Base-by-base conservation (phyloP, 1,139 yeast species). In the Pichia sp. region DNA sequence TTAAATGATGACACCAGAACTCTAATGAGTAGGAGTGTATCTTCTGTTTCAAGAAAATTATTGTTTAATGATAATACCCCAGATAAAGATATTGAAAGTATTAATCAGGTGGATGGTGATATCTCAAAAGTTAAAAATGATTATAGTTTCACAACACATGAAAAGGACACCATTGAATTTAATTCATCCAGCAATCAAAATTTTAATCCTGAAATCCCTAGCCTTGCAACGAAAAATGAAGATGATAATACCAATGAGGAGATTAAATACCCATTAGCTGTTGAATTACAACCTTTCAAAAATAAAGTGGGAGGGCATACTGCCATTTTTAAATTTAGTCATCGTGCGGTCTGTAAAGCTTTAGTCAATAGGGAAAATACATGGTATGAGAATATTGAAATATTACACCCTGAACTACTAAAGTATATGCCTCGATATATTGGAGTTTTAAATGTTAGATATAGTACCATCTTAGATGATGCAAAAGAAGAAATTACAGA, bases 261-360 rank as follows among this genome's bases (percentile, higher is more conserved):
- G 11, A 30, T 63, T 6, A 66, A 68, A 28, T 80, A 69, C 52
- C 85, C 88, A 2, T 64, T 80, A 35, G 80, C 95, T 1, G 95
- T 88, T 1, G 96, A 88, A 57, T 65, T 89, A 43, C 77, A 86
- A 40, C 96, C 95, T 2, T 89, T 84, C 64, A 78, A 81, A 50
- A 89, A 91, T 58, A 85, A 85, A 57, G 98, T 93, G 7, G 99
- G 99, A 9, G 99, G 99, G 0, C 99, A 93, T 60, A 91, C 96
- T 0, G 96, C 97, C 2, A 88, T 93, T 35, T 93, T 91, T 63
- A 74, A 91, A 49, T 91, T 91, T 58, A 83, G 95, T 7, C 83
- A 80, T 52, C 70, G 86, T 44, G 97, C 97, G 0, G 96, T 93
- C n/a, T 91, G 98, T 62, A 93, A 93, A 61, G 93, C 94, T 1